Conservation (phyloP, 2,329 filamentous ascomycete species). For the Curvularia spicifera region DNA sequence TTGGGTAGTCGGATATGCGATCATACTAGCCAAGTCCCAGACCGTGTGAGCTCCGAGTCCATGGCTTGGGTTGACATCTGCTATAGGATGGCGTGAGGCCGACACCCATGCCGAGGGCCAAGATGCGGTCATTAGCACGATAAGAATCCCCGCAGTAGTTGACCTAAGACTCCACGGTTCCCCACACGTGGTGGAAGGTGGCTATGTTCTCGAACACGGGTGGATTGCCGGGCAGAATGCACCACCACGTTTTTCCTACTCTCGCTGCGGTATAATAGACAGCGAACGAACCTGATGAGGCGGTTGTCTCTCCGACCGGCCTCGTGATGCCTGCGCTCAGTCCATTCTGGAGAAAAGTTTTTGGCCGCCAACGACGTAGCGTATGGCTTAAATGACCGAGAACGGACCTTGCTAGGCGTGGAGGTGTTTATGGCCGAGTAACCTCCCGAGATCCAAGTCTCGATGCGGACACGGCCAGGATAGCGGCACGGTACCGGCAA, state of each 20-base stretch:
- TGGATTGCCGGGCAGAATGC: constrained; percentile 15
- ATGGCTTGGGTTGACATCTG: constrained; percentile 19
- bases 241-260: constrained; percentile 16
- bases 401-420: constrained; percentile 21
- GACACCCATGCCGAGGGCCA: constrained; percentile 15
- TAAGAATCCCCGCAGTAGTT: constrained; percentile 30
- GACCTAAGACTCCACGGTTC: constrained; percentile 21
- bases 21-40: constrained; percentile 21
- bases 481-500: constrained; percentile 6
- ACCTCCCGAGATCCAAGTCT: constrained; percentile 30
- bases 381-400: constrained; percentile 26
- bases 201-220: constrained; percentile 22
- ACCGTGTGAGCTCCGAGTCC: constrained; percentile 19
- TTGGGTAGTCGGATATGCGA: constrained; percentile 19
- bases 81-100: constrained; percentile 1
- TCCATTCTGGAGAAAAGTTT: constrained; percentile 16
- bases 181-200: constrained; percentile 27
- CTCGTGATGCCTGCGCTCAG: constrained; percentile 10
- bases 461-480: constrained; percentile 20
- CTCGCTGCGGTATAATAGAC: background rate
- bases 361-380: constrained; percentile 13
- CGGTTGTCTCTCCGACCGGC: constrained; percentile 15
- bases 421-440: constrained; percentile 30
- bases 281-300: constrained; percentile 9
- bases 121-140: constrained; percentile 25